These are phyloP conservation scores for Gardenia jasminoides DNA, from an alignment of 257 asterid species.

Conservation along the genomic window DNA sequence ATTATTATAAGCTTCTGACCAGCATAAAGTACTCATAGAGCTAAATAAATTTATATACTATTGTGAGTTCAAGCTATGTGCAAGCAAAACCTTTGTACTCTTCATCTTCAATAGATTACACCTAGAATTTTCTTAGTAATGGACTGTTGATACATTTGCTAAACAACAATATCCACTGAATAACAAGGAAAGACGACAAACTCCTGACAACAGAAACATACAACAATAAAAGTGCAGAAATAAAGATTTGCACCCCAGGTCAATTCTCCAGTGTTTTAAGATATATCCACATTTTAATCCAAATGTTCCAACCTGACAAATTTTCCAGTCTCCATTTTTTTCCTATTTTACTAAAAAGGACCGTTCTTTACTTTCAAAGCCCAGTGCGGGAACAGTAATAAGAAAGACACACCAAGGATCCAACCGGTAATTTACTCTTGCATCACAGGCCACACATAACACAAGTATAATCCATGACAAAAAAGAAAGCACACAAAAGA, in stretches of 20 bases:
- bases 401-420: background rate
- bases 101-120: background rate
- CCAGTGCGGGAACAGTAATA: background rate
- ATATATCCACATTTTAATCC: background rate
- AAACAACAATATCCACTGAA: background rate
- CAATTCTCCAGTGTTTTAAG: background rate
- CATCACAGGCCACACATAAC: background rate
- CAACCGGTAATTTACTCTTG: background rate
- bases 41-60: background rate
- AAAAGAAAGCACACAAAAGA: too few relatives aligned
- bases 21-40: constrained; percentile 7
- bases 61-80: background rate
- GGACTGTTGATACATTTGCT: background rate
- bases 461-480: background rate
- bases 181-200: background rate
- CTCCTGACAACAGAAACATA: background rate
- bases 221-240: background rate
- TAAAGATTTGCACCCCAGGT: background rate
- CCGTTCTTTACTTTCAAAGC: background rate
- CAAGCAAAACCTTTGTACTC: background rate
- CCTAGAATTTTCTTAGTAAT: background rate
- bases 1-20: background rate
- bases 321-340: background rate
- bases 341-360: background rate
- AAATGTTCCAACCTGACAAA: background rate